Conservation (phyloP, 1,284 basidiomycete species). For the Ustilago sp. region DNA sequence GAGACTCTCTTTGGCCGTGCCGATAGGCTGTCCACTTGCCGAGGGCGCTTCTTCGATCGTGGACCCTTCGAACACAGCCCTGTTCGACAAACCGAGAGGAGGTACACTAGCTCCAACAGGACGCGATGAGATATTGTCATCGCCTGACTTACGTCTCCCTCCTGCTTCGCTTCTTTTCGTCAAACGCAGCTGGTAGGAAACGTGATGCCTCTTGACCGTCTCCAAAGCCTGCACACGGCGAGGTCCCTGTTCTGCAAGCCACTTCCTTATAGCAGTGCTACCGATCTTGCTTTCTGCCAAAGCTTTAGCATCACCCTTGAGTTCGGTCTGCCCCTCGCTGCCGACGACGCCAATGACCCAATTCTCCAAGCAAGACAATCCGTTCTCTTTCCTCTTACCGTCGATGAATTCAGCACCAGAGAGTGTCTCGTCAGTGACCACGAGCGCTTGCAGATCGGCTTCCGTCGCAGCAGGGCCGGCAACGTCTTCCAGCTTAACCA, state of each 20-base stretch:
- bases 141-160: background rate
- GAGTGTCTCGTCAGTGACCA: constrained; percentile 66
- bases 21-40: constrained; percentile 52
- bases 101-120: constrained; percentile 63
- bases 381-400: constrained; percentile 51
- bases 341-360: constrained; percentile 64
- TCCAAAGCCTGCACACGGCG: constrained; percentile 37
- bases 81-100: constrained; percentile 65
- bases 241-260: constrained; percentile 47
- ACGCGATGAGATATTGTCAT: constrained; percentile 22
- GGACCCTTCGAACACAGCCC: constrained; percentile 55
- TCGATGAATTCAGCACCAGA: constrained; percentile 61
- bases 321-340: constrained; percentile 56
- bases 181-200: constrained; percentile 29
- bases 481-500: constrained; percentile 62
- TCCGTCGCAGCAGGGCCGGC: constrained; percentile 65
- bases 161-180: constrained; percentile 1
- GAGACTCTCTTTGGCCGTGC: constrained; percentile 39
- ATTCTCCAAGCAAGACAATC: constrained; percentile 41
- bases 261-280: constrained; percentile 65
- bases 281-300: constrained; percentile 64
- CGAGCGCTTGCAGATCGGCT: constrained; percentile 54
- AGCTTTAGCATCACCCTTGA: constrained; percentile 58
- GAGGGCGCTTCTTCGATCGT: constrained; percentile 37
- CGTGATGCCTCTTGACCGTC: constrained; percentile 20